Evolutionary conservation across 139 green algal genomes (phyloP).

Genomic region (Coelastrella sp.): DNA sequence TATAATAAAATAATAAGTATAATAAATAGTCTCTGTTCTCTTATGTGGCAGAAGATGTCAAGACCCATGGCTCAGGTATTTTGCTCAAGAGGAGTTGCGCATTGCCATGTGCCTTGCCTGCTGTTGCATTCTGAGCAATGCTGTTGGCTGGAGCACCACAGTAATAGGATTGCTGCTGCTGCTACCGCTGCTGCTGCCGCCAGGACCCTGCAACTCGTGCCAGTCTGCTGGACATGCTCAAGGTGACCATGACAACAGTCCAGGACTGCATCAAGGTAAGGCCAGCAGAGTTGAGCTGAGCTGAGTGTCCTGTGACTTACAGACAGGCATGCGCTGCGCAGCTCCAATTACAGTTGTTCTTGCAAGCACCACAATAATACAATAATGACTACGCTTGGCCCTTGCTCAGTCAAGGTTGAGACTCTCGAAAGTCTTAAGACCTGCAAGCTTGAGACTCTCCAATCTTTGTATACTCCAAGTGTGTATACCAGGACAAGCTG

Average conservation of each 20-base stretch:
- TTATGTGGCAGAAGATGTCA: no score
- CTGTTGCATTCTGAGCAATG: background rate
- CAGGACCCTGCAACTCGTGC: background rate
- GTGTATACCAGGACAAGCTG: no score
- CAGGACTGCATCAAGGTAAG: constrained; percentile 9
- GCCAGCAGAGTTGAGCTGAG: background rate
- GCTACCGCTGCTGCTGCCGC: constrained; percentile 2
- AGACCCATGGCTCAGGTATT: no score
- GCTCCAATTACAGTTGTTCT: background rate
- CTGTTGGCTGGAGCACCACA: background rate
- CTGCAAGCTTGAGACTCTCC: no score
- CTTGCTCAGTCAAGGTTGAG: no score
- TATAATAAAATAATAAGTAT: no score
- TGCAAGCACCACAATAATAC: no score
- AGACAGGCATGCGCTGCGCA: background rate
- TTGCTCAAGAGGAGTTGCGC: no score
- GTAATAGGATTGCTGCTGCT: background rate
- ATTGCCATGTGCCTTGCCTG: background rate
- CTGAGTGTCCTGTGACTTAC: background rate
- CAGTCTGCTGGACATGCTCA: constrained; percentile 29
- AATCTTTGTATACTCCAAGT: no score
- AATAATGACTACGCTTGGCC: no score
- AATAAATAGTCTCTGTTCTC: no score
- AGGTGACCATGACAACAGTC: background rate
- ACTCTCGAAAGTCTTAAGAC: no score